These are phyloP conservation scores for Alternaria sp. DNA, from an alignment of 2,329 filamentous ascomycete species.

Conservation along the genomic window DNA sequence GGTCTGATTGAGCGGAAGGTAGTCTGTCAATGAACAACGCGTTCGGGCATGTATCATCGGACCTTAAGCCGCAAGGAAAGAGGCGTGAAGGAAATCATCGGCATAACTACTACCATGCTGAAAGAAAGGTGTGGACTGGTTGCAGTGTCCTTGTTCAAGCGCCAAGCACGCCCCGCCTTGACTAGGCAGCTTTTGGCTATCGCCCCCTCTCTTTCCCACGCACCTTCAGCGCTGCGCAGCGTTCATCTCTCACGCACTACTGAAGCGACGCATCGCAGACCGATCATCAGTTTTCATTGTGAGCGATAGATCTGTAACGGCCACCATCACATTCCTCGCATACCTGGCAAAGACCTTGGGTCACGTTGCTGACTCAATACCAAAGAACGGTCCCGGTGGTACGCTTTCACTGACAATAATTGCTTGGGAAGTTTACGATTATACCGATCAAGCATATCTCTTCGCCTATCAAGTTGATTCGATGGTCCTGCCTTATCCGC, in stretches of 20 bases:
- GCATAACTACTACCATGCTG: background rate
- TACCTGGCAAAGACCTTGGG: background rate
- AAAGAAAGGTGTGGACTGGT: background rate
- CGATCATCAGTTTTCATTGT: background rate
- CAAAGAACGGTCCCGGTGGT: background rate
- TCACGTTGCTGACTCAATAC: background rate
- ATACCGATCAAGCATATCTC: background rate
- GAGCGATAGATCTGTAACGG: background rate
- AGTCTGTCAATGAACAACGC: background rate
- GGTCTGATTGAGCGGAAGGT: background rate
- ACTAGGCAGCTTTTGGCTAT: background rate
- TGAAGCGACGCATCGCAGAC: background rate
- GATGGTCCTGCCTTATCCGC: background rate
- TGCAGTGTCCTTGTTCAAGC: background rate
- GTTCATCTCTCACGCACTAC: background rate
- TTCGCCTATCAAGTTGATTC: background rate
- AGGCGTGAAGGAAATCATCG: background rate
- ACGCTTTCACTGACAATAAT: background rate
- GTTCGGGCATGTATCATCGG: background rate
- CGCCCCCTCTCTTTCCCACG: background rate
- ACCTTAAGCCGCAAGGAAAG: background rate
- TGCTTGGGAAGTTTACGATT: background rate
- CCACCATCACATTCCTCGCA: background rate
- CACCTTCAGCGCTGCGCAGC: background rate
- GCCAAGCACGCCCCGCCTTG: slow-evolving; percentile 4